Conservation (phyloP, 257 asterid species). For the Solanum chmielewskii region DNA sequence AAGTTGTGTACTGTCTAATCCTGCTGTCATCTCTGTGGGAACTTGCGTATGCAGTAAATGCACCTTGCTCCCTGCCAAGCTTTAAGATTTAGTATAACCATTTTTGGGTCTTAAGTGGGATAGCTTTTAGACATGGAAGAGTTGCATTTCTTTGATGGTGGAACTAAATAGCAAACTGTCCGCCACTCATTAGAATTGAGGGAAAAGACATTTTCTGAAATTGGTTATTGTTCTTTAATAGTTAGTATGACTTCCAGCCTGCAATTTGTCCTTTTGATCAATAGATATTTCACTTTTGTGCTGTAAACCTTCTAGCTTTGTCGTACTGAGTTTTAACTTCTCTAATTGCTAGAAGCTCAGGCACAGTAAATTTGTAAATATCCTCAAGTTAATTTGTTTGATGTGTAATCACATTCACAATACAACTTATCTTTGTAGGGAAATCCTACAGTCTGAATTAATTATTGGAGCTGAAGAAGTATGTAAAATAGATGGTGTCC, state of each 20-base stretch:
- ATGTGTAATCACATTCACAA: neutral
- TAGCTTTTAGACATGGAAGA: neutral
- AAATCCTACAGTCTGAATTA: slow-evolving; percentile 34
- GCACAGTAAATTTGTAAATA: neutral
- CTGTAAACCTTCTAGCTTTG: neutral
- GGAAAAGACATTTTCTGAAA: neutral
- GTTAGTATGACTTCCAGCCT: neutral
- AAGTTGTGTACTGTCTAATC: neutral
- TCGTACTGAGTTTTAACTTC: neutral
- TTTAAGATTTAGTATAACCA: neutral
- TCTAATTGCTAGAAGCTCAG: neutral
- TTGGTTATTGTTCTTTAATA: neutral
- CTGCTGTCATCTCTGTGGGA: neutral
- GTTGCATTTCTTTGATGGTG: neutral
- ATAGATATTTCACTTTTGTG: neutral
- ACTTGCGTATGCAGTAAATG: neutral
- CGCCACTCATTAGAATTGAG: neutral
- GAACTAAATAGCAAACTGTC: neutral
- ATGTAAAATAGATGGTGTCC: slow-evolving; percentile 10
- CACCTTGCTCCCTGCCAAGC: neutral
- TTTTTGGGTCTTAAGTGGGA: neutral
- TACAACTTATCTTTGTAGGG: slow-evolving; percentile 13
- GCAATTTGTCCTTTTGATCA: neutral
- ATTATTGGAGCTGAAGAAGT: slow-evolving; percentile 8
- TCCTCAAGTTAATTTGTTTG: neutral